These are phyloP conservation scores for Psilocybe sp. DNA, from an alignment of 768 basidiomycete species.

Conservation along the genomic window DNA sequence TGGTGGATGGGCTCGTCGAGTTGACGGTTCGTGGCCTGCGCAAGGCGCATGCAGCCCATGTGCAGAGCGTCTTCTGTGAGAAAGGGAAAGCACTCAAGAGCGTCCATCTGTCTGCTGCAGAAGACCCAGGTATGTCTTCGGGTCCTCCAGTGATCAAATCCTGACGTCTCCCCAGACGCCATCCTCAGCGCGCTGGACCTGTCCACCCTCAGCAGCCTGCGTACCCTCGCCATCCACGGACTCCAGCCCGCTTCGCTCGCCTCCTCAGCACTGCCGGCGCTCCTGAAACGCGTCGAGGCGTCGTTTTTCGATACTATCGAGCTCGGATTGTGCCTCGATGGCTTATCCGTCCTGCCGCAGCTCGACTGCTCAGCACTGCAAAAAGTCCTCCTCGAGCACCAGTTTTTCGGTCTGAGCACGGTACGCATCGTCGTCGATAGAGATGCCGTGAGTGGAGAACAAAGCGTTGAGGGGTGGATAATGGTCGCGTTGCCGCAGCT, in stretches of 20 bases:
- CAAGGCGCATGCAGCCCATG: too few relatives aligned
- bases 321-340: conserved; percentile 7
- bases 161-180: background rate
- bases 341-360: background rate
- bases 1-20: too few relatives aligned
- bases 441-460: too few relatives aligned
- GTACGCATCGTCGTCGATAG: conserved; percentile 8
- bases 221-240: conserved; percentile 16
- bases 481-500: too few relatives aligned
- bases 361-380: conserved; percentile 19
- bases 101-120: too few relatives aligned
- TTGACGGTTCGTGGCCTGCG: too few relatives aligned
- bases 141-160: background rate
- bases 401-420: conserved; percentile 21
- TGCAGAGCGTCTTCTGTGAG: too few relatives aligned
- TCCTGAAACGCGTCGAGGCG: conserved; percentile 22
- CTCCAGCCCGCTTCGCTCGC: conserved; percentile 5
- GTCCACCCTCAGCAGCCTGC: conserved; percentile 16
- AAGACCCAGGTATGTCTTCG: too few relatives aligned
- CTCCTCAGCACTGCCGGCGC: conserved; percentile 6
- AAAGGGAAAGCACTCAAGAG: too few relatives aligned
- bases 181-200: conserved; percentile 13
- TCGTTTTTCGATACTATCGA: conserved; percentile 21
- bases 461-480: too few relatives aligned
- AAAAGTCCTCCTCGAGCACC: conserved; percentile 15